Conservation (phyloP, 2,329 filamentous ascomycete species). For the Fusarium multiceps region DNA sequence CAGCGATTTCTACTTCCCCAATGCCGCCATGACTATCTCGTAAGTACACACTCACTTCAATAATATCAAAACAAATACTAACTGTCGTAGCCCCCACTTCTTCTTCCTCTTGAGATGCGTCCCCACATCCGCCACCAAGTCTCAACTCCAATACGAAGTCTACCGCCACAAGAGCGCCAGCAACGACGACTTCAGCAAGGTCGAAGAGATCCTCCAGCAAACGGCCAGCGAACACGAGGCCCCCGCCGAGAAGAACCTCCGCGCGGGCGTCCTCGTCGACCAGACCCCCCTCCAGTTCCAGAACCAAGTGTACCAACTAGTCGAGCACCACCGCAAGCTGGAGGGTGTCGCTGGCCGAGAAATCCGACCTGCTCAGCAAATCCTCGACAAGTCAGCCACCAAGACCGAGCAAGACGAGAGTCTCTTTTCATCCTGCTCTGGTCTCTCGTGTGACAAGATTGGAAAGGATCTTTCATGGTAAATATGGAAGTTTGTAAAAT, state of each 20-base stretch:
- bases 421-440: conserved; percentile 29
- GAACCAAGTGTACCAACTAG: conserved; percentile 31
- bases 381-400: conserved; percentile 22
- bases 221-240: conserved; percentile 24
- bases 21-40: conserved; percentile 36
- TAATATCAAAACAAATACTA: background rate
- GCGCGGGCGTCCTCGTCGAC: conserved; percentile 10
- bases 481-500: conserved; percentile 12
- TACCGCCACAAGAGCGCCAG: conserved; percentile 34
- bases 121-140: conserved; percentile 22
- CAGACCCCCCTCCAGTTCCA: conserved; percentile 28
- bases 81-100: conserved; percentile 50
- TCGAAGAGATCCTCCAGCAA: conserved; percentile 21
- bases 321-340: conserved; percentile 32
- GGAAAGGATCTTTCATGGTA: conserved; percentile 33
- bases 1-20: conserved; percentile 42
- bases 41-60: conserved; percentile 10
- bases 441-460: conserved; percentile 26
- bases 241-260: conserved; percentile 22
- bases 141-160: conserved; percentile 29
- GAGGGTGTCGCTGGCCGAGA: conserved; percentile 24
- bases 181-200: conserved; percentile 20
- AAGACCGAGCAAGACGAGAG: conserved; percentile 33
- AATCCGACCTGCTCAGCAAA: conserved; percentile 35
- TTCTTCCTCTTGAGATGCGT: conserved; percentile 32